phyloP scores from a whole-genome alignment of 352 stramenopile genomes.

The Phytophthora boehmeriae region DNA sequence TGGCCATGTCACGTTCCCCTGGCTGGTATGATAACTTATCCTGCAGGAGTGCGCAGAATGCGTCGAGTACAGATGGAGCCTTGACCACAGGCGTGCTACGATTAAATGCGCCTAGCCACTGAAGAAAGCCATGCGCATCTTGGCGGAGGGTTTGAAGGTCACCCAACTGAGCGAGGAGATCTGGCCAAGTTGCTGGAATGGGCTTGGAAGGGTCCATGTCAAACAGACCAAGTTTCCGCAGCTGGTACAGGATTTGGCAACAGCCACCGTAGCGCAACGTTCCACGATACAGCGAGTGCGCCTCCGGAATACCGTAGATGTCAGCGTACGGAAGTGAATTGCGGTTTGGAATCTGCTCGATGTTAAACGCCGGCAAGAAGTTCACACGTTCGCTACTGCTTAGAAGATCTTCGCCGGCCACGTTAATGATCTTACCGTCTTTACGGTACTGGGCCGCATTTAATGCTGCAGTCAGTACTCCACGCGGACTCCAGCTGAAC shows the following conservation, averaged over 20 bases:
- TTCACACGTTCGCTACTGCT: conserved; percentile 82
- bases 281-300: conserved; percentile 92
- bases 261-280: conserved; percentile 95
- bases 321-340: conserved; percentile 93
- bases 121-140: conserved; percentile 73
- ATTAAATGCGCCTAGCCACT: conserved; percentile 82
- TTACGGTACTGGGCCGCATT: conserved; percentile 92
- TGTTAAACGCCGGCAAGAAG: conserved; percentile 91
- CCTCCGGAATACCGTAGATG: conserved; percentile 95
- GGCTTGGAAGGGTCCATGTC: conserved; percentile 59
- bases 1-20: conserved; percentile 94
- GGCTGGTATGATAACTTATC: conserved; percentile 90
- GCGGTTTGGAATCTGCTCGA: conserved; percentile 96
- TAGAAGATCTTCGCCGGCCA: conserved; percentile 89
- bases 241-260: conserved; percentile 90
- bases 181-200: conserved; percentile 77
- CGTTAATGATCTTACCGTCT: conserved; percentile 83
- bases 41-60: conserved; percentile 88
- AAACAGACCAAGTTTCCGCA: conserved; percentile 92
- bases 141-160: conserved; percentile 26
- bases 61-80: conserved; percentile 73
- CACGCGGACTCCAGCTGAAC: conserved; percentile 96
- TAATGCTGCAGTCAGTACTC: conserved; percentile 92
- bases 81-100: conserved; percentile 54
- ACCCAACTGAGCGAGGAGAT: conserved; percentile 70